Evolutionary conservation across 108 stramenopile species (phyloP).

Genomic region (Cyclotella choctawhatcheeana): DNA sequence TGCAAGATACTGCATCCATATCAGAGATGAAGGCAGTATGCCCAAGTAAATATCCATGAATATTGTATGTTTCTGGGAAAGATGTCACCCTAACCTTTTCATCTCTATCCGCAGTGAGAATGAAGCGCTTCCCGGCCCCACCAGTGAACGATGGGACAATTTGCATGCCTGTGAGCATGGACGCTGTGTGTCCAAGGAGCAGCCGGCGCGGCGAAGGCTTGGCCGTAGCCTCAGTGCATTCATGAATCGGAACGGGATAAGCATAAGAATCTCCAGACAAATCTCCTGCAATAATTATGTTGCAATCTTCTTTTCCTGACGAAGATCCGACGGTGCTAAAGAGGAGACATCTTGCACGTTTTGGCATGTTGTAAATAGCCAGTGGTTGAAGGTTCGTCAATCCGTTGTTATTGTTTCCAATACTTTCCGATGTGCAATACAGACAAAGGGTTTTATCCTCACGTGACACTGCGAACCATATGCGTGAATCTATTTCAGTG

Average conservation of each 20-base stretch:
- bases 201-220: constrained; percentile 33
- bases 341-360: constrained; percentile 57
- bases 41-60: constrained; percentile 80
- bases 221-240: not conserved
- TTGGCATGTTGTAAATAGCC: constrained; percentile 54
- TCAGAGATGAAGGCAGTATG: constrained; percentile 73
- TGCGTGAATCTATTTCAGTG: constrained; percentile 17
- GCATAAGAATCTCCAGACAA: constrained; percentile 81
- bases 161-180: constrained; percentile 74
- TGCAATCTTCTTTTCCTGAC: not conserved
- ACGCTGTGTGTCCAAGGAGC: constrained; percentile 88
- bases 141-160: constrained; percentile 21
- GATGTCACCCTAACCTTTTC: constrained; percentile 82
- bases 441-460: constrained; percentile 64
- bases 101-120: constrained; percentile 86
- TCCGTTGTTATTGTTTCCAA: not conserved
- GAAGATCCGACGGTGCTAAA: constrained; percentile 45
- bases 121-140: constrained; percentile 27
- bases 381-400: constrained; percentile 19
- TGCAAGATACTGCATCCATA: constrained; percentile 41
- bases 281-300: constrained; percentile 72
- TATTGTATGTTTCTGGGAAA: constrained; percentile 70
- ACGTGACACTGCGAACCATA: constrained; percentile 68
- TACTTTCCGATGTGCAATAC: constrained; percentile 39
- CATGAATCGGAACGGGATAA: constrained; percentile 50